Conservation (phyloP, 2,329 filamentous ascomycete species). For the Xylaria sp. region DNA sequence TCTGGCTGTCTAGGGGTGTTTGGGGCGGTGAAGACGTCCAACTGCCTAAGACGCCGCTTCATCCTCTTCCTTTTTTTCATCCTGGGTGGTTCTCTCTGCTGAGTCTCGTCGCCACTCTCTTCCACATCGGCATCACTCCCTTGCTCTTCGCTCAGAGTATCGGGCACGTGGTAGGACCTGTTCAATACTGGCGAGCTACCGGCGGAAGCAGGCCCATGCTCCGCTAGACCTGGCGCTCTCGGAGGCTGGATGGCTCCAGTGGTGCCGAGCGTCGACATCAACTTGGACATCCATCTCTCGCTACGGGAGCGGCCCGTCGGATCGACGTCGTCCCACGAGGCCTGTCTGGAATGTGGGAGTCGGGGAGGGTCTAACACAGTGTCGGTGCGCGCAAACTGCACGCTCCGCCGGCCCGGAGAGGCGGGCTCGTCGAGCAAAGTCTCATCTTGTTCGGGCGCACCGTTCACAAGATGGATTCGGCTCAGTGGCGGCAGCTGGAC, state of each 20-base stretch:
- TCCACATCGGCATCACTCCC: conserved; percentile 84
- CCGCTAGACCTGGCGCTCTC: conserved; percentile 52
- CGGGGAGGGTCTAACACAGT: conserved; percentile 58
- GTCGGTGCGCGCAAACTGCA: conserved; percentile 77
- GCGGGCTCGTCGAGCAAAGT: conserved; percentile 44
- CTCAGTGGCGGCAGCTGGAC: conserved; percentile 41
- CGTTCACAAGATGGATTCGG: conserved; percentile 25
- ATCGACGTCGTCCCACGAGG: conserved; percentile 76
- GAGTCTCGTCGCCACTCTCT: conserved; percentile 84
- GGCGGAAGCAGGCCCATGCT: conserved; percentile 54
- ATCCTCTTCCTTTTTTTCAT: conserved; percentile 73
- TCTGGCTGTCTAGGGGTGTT: conserved; percentile 66
- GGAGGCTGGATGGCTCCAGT: conserved; percentile 61
- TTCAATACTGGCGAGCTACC: conserved; percentile 61
- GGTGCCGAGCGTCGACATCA: conserved; percentile 75
- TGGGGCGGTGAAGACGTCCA: conserved; percentile 71
- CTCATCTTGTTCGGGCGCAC: conserved; percentile 37
- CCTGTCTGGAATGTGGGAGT: conserved; percentile 66
- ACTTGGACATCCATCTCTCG: conserved; percentile 78
- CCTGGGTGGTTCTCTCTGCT: conserved; percentile 57
- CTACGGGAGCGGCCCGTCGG: conserved; percentile 66
- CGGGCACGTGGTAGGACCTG: conserved; percentile 56
- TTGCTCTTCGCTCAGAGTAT: conserved; percentile 64
- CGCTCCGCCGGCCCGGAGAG: conserved; percentile 69
- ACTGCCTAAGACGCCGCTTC: conserved; percentile 64